phyloP scores from a whole-genome alignment of 805 yeast species.

The Maudiozyma turicensis region DNA sequence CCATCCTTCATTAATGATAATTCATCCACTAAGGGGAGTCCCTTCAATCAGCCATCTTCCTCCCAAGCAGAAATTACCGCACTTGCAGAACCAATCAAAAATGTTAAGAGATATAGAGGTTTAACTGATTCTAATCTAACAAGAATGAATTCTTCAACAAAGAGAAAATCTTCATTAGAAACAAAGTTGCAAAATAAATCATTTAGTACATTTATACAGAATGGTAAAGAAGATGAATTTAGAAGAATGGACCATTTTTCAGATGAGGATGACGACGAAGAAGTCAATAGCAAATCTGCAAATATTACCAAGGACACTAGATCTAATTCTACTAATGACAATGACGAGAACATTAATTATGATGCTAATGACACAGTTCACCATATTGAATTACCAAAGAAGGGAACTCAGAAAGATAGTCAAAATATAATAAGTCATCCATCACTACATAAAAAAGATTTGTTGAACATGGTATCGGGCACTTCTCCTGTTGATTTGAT shows the following conservation, averaged over 20 bases:
- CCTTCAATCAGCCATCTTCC: constrained; percentile 4
- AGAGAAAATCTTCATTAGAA: constrained; percentile 22
- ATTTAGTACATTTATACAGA: constrained; percentile 10
- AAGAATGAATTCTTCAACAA: neutral
- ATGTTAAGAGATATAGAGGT: neutral
- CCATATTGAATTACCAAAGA: constrained; percentile 1
- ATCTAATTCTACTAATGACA: neutral
- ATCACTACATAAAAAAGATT: constrained; percentile 4
- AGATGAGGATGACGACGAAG: constrained; percentile 8
- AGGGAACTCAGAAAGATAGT: neutral
- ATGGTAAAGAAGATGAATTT: constrained; percentile 10
- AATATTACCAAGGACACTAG: neutral
- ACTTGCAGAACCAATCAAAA: neutral
- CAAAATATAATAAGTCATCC: neutral
- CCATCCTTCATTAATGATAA: constrained; percentile 1
- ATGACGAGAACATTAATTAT: neutral
- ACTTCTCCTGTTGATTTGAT: neutral
- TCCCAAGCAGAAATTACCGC: neutral
- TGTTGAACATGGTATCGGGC: constrained; percentile 5
- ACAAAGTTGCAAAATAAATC: constrained; percentile 13
- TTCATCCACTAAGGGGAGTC: constrained; percentile 3
- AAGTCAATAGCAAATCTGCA: neutral
- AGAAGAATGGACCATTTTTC: constrained; percentile 8
- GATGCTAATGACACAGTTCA: constrained; percentile 6
- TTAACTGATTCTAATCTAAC: neutral